Percentiles rank a stretch among this genome's conserved stretches.
Evolutionary conservation across 2,329 filamentous ascomycete species (phyloP).

Genomic region (Penicillium sp.): DNA sequence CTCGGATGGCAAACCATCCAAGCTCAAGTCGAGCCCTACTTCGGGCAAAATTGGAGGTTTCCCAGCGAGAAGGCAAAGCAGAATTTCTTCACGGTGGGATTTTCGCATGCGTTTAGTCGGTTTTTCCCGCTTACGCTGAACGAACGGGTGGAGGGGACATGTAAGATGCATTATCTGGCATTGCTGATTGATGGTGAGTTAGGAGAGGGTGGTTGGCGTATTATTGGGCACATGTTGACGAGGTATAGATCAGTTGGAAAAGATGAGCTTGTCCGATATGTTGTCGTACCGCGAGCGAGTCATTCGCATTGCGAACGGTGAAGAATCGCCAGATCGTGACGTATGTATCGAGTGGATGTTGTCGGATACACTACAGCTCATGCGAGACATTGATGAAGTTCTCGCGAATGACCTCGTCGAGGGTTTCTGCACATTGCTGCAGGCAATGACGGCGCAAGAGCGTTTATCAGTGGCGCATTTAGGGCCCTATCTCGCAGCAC

Average conservation of each 20-base stretch:
- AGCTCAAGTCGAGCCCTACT: constrained; percentile 26
- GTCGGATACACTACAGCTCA: constrained; percentile 21
- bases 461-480: constrained; percentile 21
- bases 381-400: constrained; percentile 20
- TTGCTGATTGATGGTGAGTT: constrained; percentile 29
- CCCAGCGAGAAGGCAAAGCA: constrained; percentile 23
- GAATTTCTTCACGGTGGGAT: constrained; percentile 22
- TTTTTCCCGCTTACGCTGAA: constrained; percentile 24
- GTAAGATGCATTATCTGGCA: constrained; percentile 27
- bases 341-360: constrained; percentile 28
- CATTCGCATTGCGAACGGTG: constrained; percentile 18
- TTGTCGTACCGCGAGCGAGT: constrained; percentile 23
- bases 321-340: constrained; percentile 12
- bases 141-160: constrained; percentile 23
- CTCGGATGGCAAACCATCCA: constrained; percentile 27
- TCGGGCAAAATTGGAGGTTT: constrained; percentile 25
- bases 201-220: not conserved
- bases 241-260: constrained; percentile 27
- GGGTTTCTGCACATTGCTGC: constrained; percentile 27
- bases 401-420: constrained; percentile 20
- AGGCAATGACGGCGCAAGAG: constrained; percentile 23
- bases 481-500: constrained; percentile 24
- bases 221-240: constrained; percentile 5
- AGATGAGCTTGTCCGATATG: constrained; percentile 27
- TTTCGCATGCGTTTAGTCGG: constrained; percentile 27